Conservation (phyloP, 441 rosid species). For the Manihot esculenta region DNA sequence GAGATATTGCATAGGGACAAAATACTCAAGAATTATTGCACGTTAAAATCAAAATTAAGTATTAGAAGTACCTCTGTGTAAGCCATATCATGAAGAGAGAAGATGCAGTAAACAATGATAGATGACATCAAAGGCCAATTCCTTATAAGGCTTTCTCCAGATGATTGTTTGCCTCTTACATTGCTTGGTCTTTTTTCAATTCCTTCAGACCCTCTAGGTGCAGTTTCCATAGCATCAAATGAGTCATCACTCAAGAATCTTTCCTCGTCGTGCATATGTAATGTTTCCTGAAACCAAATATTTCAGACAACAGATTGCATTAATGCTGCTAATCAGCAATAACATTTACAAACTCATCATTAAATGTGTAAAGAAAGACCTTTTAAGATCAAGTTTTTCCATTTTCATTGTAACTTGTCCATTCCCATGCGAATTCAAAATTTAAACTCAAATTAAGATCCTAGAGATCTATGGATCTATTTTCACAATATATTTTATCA, state of each 20-base stretch:
- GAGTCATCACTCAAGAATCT: conserved; percentile 26
- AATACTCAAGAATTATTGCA: no score
- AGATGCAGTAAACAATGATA: conserved; percentile 71
- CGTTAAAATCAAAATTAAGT: no score
- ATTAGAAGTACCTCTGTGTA: conserved; percentile 65
- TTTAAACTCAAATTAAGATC: no score
- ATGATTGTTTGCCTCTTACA: conserved; percentile 28
- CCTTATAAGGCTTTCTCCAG: conserved; percentile 40
- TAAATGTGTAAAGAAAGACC: background rate
- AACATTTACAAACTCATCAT: background rate
- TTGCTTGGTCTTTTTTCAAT: conserved; percentile 22
- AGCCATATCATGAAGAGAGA: conserved; percentile 95
- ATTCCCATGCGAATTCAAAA: no score
- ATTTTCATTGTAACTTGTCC: background rate
- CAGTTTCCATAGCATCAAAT: conserved; percentile 41
- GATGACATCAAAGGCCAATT: conserved; percentile 94
- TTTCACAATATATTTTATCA: no score
- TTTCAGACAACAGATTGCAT: background rate
- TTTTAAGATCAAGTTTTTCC: background rate
- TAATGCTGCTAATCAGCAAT: background rate
- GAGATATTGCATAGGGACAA: background rate
- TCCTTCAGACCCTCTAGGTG: conserved; percentile 27
- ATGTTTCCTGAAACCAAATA: conserved; percentile 58
- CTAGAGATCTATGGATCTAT: no score
- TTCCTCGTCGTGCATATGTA: conserved; percentile 59